Percentiles rank a stretch among this genome's conserved stretches.
Evolutionary conservation across 1,139 yeast genomes (phyloP).

Genomic region (Kodamaea anthophila): DNA sequence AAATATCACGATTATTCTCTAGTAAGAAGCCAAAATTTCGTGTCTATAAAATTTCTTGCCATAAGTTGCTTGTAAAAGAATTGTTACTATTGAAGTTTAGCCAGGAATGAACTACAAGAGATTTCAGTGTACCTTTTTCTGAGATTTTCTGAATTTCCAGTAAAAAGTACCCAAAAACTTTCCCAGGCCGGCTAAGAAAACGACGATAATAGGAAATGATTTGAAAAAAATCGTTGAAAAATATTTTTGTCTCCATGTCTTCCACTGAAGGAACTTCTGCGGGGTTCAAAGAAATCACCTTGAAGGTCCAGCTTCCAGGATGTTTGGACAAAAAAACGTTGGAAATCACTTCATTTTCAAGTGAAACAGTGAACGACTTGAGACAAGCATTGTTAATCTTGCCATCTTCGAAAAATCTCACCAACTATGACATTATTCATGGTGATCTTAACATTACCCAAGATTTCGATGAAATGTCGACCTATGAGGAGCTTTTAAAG

Average conservation of each 20-base stretch:
- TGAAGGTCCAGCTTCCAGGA: constrained; percentile 29
- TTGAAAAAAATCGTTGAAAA: constrained; percentile 2
- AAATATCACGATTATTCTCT: too few relatives aligned
- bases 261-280: constrained; percentile 3
- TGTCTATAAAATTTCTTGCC: too few relatives aligned
- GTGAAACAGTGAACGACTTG: constrained; percentile 54
- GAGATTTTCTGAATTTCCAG: background rate
- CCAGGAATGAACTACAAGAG: too few relatives aligned
- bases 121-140: too few relatives aligned
- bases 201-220: background rate
- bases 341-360: constrained; percentile 26
- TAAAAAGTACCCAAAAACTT: constrained; percentile 2
- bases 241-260: constrained; percentile 4
- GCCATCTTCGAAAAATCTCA: constrained; percentile 52
- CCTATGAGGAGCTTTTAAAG: constrained; percentile 26
- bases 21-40: too few relatives aligned
- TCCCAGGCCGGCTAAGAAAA: background rate
- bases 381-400: constrained; percentile 50
- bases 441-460: constrained; percentile 31
- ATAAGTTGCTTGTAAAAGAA: too few relatives aligned
- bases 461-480: constrained; percentile 27
- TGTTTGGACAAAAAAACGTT: constrained; percentile 18
- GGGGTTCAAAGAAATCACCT: constrained; percentile 12
- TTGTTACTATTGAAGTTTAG: too few relatives aligned
- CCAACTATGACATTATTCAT: constrained; percentile 49